These are phyloP conservation scores for Oryza meyeriana DNA, from an alignment of 176 grass and related monocot genomes.

Conservation along the genomic window DNA sequence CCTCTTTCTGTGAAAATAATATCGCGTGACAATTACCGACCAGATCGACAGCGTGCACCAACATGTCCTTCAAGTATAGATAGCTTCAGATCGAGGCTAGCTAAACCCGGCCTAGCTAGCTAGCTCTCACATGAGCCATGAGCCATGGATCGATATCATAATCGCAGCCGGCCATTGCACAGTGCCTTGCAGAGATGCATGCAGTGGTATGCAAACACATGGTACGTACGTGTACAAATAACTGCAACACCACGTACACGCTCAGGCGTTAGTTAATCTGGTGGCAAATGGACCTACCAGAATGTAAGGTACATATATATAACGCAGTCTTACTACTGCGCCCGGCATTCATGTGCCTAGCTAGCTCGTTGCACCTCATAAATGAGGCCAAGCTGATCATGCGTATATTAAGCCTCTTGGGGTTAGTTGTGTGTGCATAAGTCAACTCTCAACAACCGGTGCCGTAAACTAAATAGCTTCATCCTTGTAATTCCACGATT, in stretches of 20 bases:
- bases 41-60: neutral
- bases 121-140: neutral
- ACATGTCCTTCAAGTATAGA: neutral
- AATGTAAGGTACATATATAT: slow-evolving; percentile 19
- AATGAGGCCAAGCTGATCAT: slow-evolving; percentile 27
- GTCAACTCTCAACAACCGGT: slow-evolving; percentile 53
- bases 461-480: slow-evolving; percentile 30
- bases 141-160: no score
- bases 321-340: neutral
- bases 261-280: neutral
- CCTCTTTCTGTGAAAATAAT: neutral
- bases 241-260: slow-evolving; percentile 22
- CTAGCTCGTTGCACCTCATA: neutral
- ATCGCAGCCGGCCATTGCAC: no score
- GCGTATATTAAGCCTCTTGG: slow-evolving; percentile 38
- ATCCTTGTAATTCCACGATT: slow-evolving; percentile 29
- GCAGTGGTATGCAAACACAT: neutral
- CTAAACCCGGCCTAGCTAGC: neutral
- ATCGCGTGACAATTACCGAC: neutral
- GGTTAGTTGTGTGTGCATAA: slow-evolving; percentile 42
- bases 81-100: neutral
- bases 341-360: slow-evolving; percentile 13
- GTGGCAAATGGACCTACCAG: slow-evolving; percentile 17
- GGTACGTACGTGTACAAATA: slow-evolving; percentile 16
- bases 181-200: neutral